Evolutionary conservation across 192 early-diverging fungal genomes (phyloP).

Genomic region (Gorgonomyces haynaldii): DNA sequence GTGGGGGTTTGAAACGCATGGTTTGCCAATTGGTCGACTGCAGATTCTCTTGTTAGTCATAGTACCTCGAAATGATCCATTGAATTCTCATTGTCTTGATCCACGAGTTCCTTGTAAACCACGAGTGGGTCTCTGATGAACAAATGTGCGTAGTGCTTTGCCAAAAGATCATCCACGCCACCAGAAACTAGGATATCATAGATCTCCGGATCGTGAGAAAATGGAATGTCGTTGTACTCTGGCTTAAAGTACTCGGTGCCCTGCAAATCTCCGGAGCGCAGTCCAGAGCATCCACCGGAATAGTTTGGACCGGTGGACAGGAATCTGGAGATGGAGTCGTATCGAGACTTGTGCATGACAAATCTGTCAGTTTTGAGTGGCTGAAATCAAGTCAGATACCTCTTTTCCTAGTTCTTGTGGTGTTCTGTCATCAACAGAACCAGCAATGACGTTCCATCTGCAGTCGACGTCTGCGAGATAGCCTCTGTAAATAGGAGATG

Average conservation of each 20-base stretch:
- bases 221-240: constrained; percentile 85
- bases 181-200: constrained; percentile 57
- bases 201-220: constrained; percentile 72
- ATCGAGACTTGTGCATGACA: constrained; percentile 88
- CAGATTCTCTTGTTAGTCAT: constrained; percentile 50
- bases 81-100: constrained; percentile 69
- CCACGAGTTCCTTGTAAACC: constrained; percentile 78
- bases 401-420: constrained; percentile 75
- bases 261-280: constrained; percentile 16
- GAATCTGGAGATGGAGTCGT: constrained; percentile 88
- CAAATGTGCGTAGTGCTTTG: constrained; percentile 85
- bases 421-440: constrained; percentile 86
- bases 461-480: constrained; percentile 93
- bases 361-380: constrained; percentile 30
- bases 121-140: constrained; percentile 98
- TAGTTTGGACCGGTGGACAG: constrained; percentile 49
- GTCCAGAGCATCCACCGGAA: constrained; percentile 29
- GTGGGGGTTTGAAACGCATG: constrained; percentile 96
- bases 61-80: constrained; percentile 90
- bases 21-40: constrained; percentile 99
- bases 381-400: constrained; percentile 16
- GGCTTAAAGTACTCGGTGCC: constrained; percentile 58
- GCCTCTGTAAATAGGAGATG: constrained; percentile 86
- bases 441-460: constrained; percentile 94
- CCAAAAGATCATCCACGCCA: constrained; percentile 78